Conservation (phyloP, 345 rosid species). For the Odontarrhena argentea region DNA sequence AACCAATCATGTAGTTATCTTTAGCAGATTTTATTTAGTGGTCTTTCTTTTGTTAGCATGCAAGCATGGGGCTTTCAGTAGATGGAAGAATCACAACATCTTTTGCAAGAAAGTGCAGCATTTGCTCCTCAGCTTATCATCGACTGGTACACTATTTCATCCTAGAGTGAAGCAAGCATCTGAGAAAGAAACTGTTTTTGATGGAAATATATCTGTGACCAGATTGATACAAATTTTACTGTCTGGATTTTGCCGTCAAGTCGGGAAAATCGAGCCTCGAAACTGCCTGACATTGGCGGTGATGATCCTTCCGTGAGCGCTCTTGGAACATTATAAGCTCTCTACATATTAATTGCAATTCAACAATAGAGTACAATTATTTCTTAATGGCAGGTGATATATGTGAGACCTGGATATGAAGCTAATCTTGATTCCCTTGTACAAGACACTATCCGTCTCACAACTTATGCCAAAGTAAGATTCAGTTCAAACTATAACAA, state of each 20-base stretch:
- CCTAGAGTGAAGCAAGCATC: slow-evolving; percentile 18
- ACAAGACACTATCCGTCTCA: slow-evolving; percentile 71
- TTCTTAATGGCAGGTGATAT: slow-evolving; percentile 63
- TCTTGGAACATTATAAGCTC: slow-evolving; percentile 6
- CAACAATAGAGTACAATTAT: neutral
- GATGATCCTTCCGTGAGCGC: slow-evolving; percentile 81
- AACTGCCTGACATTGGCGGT: slow-evolving; percentile 67
- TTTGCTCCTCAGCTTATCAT: slow-evolving; percentile 64
- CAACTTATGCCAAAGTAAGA: slow-evolving; percentile 51
- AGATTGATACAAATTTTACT: slow-evolving; percentile 75
- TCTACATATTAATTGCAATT: neutral
- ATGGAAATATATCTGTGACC: slow-evolving; percentile 25
- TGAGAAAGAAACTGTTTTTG: slow-evolving; percentile 14
- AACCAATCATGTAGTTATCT: slow-evolving; percentile 1
- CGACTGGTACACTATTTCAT: slow-evolving; percentile 32
- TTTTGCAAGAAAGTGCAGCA: slow-evolving; percentile 66
- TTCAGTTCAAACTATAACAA: neutral
- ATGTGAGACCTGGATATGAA: slow-evolving; percentile 77
- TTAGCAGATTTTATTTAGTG: neutral
- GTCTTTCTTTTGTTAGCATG: slow-evolving; percentile 55
- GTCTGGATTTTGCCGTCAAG: slow-evolving; percentile 75
- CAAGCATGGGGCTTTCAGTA: slow-evolving; percentile 84
- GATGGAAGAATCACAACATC: slow-evolving; percentile 72
- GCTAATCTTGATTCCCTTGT: slow-evolving; percentile 78
- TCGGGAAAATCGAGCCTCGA: slow-evolving; percentile 39